phyloP scores from a whole-genome alignment of 1,139 yeast species.

The Pichia sp. region DNA sequence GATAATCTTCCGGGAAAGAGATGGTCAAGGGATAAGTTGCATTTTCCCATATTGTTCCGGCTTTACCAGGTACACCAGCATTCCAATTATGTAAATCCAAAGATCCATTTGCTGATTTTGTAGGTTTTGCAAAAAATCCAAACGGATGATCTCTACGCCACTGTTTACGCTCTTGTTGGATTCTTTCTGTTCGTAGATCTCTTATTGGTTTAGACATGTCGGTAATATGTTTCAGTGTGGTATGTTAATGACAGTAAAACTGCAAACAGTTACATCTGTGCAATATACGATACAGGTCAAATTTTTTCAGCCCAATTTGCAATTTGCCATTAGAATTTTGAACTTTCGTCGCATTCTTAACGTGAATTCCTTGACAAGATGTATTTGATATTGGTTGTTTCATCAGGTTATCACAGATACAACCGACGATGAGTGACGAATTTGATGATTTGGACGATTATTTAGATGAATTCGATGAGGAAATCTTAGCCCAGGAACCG shows the following conservation, averaged over 20 bases:
- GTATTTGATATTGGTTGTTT: no score
- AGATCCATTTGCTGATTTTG: conserved; percentile 69
- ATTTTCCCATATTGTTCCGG: conserved; percentile 79
- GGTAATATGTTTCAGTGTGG: not conserved
- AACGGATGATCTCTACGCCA: conserved; percentile 99
- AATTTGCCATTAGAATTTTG: not conserved
- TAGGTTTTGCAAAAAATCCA: conserved; percentile 91
- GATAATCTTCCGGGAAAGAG: conserved; percentile 82
- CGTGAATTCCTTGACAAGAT: not conserved
- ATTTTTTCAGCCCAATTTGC: not conserved
- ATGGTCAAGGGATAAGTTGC: conserved; percentile 86
- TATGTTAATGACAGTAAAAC: not conserved
- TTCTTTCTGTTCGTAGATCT: conserved; percentile 64
- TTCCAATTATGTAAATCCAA: conserved; percentile 83
- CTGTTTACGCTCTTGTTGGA: conserved; percentile 86
- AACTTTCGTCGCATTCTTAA: not conserved
- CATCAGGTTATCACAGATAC: not conserved
- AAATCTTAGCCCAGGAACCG: conserved; percentile 60
- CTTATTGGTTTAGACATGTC: conserved; percentile 19
- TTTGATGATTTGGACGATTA: conserved; percentile 71
- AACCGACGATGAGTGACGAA: conserved; percentile 36
- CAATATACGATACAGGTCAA: not conserved
- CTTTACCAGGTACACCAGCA: conserved; percentile 93
- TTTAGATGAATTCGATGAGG: conserved; percentile 72
- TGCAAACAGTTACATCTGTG: not conserved